Conservation (phyloP, 2,329 filamentous ascomycete species). For the Apiospora malaysiana region DNA sequence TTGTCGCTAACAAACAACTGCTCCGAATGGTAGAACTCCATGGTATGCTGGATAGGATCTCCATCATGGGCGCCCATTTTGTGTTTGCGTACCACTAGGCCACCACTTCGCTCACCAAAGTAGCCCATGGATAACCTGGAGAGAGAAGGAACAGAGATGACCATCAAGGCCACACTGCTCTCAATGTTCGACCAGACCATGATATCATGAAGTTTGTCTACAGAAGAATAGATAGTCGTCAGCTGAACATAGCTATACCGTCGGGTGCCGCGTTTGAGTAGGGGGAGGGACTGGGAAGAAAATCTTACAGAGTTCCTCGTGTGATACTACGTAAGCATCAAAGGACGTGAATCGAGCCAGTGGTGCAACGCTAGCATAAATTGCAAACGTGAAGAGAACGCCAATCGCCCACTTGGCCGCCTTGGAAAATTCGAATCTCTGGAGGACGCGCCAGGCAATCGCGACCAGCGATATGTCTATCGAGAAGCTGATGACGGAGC, state of each 20-base stretch:
- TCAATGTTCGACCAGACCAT: constrained; percentile 3
- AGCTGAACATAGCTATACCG: neutral
- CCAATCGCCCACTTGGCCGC: neutral
- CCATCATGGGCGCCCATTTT: neutral
- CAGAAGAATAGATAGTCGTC: neutral
- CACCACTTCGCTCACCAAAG: neutral
- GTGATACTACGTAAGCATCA: neutral
- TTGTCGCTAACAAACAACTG: neutral
- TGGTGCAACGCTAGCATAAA: constrained; percentile 1
- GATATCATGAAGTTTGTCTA: neutral
- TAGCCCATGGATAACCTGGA: constrained; percentile 4
- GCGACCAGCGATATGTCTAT: neutral
- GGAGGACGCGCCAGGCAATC: neutral
- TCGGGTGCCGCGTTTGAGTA: neutral
- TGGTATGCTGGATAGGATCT: neutral
- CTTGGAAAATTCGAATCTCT: neutral
- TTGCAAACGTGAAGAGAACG: neutral
- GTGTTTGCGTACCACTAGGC: neutral
- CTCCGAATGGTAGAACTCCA: neutral
- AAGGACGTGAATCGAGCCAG: neutral
- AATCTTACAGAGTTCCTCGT: neutral
- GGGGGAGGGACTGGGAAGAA: neutral
- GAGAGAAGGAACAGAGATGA: neutral
- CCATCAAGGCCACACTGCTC: neutral
- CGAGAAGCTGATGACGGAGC: neutral